phyloP scores from a whole-genome alignment of 805 yeast genomes.

The Candida ipomoeae region DNA sequence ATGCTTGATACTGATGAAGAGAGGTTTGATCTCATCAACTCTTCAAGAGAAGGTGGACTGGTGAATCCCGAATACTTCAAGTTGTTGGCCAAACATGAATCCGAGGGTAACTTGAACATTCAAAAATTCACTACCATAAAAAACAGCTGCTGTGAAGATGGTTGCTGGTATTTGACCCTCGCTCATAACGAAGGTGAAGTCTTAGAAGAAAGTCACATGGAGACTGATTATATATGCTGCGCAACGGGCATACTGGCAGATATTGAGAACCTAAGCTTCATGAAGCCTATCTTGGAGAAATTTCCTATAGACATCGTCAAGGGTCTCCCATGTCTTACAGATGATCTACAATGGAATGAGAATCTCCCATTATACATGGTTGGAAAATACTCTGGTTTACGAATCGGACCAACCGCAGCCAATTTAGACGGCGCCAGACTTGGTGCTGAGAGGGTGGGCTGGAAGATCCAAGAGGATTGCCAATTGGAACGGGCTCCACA shows the following conservation, averaged over 20 bases:
- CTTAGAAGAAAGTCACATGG: conserved; percentile 2
- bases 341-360: conserved; percentile 40
- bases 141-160: conserved; percentile 24
- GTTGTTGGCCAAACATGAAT: conserved; percentile 26
- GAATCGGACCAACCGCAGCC: conserved; percentile 44
- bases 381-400: conserved; percentile 41
- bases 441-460: conserved; percentile 44
- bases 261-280: conserved; percentile 25
- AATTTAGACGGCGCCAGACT: conserved; percentile 44
- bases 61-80: conserved; percentile 42
- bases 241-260: conserved; percentile 41
- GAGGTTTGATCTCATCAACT: conserved; percentile 35
- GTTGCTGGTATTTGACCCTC: conserved; percentile 24
- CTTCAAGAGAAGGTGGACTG: conserved; percentile 45
- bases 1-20: conserved; percentile 42
- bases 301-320: conserved; percentile 29
- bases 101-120: conserved; percentile 28
- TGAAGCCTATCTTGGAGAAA: conserved; percentile 24
- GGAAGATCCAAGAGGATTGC: conserved; percentile 25
- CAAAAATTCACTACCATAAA: conserved; percentile 26
- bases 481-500: background rate
- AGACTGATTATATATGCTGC: conserved; percentile 32
- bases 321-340: conserved; percentile 43
- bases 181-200: conserved; percentile 9
- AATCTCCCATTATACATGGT: conserved; percentile 38